phyloP scores from a whole-genome alignment of 1,284 basidiomycete species.

The Singerocomus inundabilis region DNA sequence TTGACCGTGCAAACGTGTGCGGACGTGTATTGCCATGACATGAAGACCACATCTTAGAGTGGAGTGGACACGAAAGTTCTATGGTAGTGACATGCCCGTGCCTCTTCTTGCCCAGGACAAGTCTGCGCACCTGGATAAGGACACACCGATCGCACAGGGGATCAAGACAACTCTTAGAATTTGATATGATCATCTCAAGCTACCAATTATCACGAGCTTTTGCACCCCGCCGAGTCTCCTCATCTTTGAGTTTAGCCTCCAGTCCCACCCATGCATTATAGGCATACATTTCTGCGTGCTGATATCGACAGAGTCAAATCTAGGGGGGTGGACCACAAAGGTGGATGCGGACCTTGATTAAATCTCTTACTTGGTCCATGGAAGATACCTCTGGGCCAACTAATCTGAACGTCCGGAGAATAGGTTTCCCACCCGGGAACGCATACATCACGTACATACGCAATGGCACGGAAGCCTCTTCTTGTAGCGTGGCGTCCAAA shows the following conservation, averaged over 20 bases:
- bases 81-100: too few relatives aligned
- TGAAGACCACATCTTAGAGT: too few relatives aligned
- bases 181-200: constrained; percentile 15
- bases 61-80: too few relatives aligned
- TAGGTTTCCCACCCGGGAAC: constrained; percentile 42
- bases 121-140: too few relatives aligned
- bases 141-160: neutral
- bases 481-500: constrained; percentile 64
- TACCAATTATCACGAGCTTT: constrained; percentile 41
- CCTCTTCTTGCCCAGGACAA: too few relatives aligned
- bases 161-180: neutral
- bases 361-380: constrained; percentile 43
- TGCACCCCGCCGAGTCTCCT: constrained; percentile 40
- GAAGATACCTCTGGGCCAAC: constrained; percentile 57
- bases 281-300: constrained; percentile 56
- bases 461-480: constrained; percentile 61
- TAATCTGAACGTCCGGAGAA: constrained; percentile 59
- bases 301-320: too few relatives aligned
- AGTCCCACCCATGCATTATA: constrained; percentile 39
- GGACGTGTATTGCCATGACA: too few relatives aligned
- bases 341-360: constrained; percentile 47
- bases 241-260: constrained; percentile 45
- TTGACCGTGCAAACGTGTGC: too few relatives aligned
- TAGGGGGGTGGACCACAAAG: neutral
- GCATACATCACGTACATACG: constrained; percentile 62